Percentiles rank a stretch among this genome's conserved stretches.
phyloP scores from a whole-genome alignment of 768 basidiomycete genomes.

The Boletus subcaerulescens region DNA sequence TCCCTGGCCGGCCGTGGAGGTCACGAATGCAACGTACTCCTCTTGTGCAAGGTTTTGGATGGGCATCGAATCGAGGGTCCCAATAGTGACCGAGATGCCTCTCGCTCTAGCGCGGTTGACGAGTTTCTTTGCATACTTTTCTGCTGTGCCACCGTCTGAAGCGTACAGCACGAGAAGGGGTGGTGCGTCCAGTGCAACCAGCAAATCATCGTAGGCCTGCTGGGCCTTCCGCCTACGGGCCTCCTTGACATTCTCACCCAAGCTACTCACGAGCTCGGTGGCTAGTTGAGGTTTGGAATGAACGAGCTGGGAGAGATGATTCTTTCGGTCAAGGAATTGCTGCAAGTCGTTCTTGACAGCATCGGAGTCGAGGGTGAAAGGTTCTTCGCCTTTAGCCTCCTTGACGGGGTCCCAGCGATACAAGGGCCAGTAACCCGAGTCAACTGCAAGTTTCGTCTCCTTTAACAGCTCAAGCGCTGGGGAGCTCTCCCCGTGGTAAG shows the following conservation, averaged over 20 bases:
- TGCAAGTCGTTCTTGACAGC: slow-evolving; percentile 90
- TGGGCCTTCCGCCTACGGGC: slow-evolving; percentile 79
- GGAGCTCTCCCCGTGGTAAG: slow-evolving; percentile 73
- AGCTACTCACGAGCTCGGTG: slow-evolving; percentile 74
- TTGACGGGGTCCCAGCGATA: slow-evolving; percentile 96
- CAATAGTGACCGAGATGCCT: slow-evolving; percentile 72
- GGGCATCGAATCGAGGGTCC: slow-evolving; percentile 78
- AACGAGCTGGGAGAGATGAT: slow-evolving; percentile 92
- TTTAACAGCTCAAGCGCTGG: slow-evolving; percentile 89
- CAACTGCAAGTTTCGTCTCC: slow-evolving; percentile 95
- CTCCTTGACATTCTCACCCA: slow-evolving; percentile 82
- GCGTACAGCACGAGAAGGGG: slow-evolving; percentile 90
- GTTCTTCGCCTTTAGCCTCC: slow-evolving; percentile 70
- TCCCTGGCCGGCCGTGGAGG: slow-evolving; percentile 94
- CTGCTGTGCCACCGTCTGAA: slow-evolving; percentile 92
- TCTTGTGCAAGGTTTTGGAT: slow-evolving; percentile 74
- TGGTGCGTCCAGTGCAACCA: slow-evolving; percentile 83
- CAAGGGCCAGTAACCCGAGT: slow-evolving; percentile 95
- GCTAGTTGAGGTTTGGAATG: slow-evolving; percentile 79
- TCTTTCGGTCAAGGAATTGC: slow-evolving; percentile 93
- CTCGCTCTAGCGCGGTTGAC: slow-evolving; percentile 79
- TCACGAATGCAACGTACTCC: slow-evolving; percentile 77
- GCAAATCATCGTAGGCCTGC: slow-evolving; percentile 78
- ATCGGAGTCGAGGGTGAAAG: slow-evolving; percentile 91
- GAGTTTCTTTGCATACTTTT: slow-evolving; percentile 92